phyloP scores from a whole-genome alignment of 257 asterid genomes.

The Solanum paucissectum region DNA sequence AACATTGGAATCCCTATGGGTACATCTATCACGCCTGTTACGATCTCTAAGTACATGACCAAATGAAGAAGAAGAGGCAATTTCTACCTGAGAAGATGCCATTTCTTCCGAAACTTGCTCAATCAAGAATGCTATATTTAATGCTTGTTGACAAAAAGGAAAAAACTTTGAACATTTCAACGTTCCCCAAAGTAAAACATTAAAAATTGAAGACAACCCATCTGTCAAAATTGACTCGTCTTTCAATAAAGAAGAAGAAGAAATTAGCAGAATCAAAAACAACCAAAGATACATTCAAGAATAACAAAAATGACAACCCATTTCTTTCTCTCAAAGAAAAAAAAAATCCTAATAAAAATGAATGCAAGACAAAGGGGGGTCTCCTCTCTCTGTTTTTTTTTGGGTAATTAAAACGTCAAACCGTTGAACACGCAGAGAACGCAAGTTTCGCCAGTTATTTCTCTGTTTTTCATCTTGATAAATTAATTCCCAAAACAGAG shows the following conservation, averaged over 20 bases:
- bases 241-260: background rate
- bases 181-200: background rate
- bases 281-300: background rate
- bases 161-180: background rate
- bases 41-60: conserved; percentile 7
- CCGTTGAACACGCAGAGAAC: background rate
- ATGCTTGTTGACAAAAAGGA: background rate
- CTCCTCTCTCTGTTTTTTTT: background rate
- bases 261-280: background rate
- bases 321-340: background rate
- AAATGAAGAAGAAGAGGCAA: conserved; percentile 9
- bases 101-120: background rate
- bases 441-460: background rate
- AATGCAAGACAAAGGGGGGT: background rate
- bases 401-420: background rate
- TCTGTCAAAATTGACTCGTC: background rate
- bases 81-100: conserved; percentile 12
- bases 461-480: background rate
- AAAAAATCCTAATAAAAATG: background rate
- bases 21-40: conserved; percentile 1
- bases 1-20: background rate
- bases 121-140: background rate
- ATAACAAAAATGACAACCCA: background rate
- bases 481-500: background rate
- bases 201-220: background rate